Base-by-base conservation (phyloP, 2,329 filamentous ascomycete genomes). In the Aspergillus piperis region DNA sequence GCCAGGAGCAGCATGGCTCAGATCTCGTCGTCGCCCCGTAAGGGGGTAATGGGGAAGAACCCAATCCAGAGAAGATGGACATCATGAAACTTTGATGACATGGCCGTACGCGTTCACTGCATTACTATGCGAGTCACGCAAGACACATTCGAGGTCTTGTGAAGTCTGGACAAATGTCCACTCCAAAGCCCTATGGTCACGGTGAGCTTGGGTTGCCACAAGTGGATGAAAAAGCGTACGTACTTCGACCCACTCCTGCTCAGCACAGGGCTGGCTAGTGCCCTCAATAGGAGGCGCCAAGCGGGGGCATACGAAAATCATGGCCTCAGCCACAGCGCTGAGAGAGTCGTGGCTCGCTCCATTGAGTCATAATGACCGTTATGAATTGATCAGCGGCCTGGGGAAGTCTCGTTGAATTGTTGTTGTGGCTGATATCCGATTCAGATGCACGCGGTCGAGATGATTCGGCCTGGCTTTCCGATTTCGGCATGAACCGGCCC, bases 181-280 rank as follows among this genome's bases (percentile, higher is more conserved):
- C 47, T 23, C 3, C 10, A 27, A 6, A 17, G 13, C n/a, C 25
- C 8, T 27, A 32, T 50, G 13, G 47, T 27, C n/a, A 8, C 8
- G 47, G 47, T 49, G 44, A 49, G 25, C 11, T 10, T 30, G 25
- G 25, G 25, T 50, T 50, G 47, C 47, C 47, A 50, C 47, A 50
- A 50, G 47, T 50, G 47, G 47, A 50, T 50, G 47, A 50, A 50
- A n/a, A 50, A n/a, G 47, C 47, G 30, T 50, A 50, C 47, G 47
- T 50, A 50, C 47, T 50, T 32, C 15, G 47, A 50, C 47, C 47
- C 47, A 50, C 47, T 50, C 11, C 25, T 30, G 25, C 8, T 30
- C 47, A 50, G 47, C 47, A 27, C 47, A 50, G 47, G 47, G 47
- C 47, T 50, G 25, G 41, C 47, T 50, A 50, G 47, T 50, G 47